Evolutionary conservation across 129 eudicot genomes (phyloP).

Genomic region (Artemisia tridentata): DNA sequence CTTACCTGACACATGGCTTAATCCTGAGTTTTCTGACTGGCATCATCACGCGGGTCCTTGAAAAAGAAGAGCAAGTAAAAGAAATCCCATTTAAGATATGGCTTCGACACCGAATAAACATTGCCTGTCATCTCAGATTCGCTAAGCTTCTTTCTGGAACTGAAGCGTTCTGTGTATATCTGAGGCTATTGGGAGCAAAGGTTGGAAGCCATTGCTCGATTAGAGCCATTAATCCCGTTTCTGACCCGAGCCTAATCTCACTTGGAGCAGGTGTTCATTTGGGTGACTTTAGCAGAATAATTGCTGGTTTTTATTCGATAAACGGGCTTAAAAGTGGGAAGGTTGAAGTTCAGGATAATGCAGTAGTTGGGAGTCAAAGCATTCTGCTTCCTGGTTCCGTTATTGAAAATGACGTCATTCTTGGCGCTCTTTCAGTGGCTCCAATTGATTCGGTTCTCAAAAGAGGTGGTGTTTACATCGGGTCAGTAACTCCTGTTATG

Average conservation of each 20-base stretch:
- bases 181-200: slow-evolving; percentile 70
- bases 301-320: slow-evolving; percentile 56
- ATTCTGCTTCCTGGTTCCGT: slow-evolving; percentile 71
- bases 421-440: slow-evolving; percentile 85
- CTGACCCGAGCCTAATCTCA: slow-evolving; percentile 56
- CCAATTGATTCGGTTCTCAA: slow-evolving; percentile 63
- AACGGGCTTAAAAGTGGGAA: slow-evolving; percentile 50
- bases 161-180: slow-evolving; percentile 71
- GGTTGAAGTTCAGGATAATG: slow-evolving; percentile 56
- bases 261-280: slow-evolving; percentile 74
- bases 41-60: slow-evolving; percentile 33
- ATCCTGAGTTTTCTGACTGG: slow-evolving; percentile 53
- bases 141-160: slow-evolving; percentile 84
- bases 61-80: slow-evolving; percentile 31
- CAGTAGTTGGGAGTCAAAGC: slow-evolving; percentile 80
- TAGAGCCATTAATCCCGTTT: slow-evolving; percentile 75
- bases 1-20: slow-evolving; percentile 68
- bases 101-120: slow-evolving; percentile 63
- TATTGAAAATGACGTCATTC: slow-evolving; percentile 58
- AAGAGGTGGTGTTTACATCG: slow-evolving; percentile 75
- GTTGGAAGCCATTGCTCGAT: slow-evolving; percentile 74
- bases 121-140: slow-evolving; percentile 65
- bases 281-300: slow-evolving; percentile 72
- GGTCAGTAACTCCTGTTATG: slow-evolving; percentile 72
- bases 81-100: slow-evolving; percentile 41